Percentiles rank a stretch among this genome's conserved stretches.
These are phyloP conservation scores for Anisodus acutangulus DNA, from an alignment of 257 asterid species.

Conservation along the genomic window DNA sequence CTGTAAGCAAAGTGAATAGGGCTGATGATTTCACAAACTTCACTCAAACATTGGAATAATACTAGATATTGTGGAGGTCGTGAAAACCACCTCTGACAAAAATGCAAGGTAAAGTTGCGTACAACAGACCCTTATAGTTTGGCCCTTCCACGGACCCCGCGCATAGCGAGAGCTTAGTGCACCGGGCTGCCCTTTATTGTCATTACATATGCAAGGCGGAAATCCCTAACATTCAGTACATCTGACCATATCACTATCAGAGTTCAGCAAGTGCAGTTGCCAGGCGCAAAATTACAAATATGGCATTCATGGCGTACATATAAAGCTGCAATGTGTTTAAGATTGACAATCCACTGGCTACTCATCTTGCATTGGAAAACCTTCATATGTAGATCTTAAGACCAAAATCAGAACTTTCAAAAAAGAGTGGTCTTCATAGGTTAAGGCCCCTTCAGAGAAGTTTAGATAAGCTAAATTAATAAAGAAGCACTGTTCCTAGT, in stretches of 20 bases:
- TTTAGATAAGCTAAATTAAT: constrained; percentile 15
- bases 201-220: background rate
- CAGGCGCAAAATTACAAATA: background rate
- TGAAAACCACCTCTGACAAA: too few relatives aligned
- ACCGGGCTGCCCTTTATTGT: too few relatives aligned
- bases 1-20: background rate
- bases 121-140: too few relatives aligned
- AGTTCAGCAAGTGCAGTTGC: background rate
- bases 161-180: too few relatives aligned
- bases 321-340: constrained; percentile 19
- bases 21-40: background rate
- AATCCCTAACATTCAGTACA: background rate
- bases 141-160: too few relatives aligned
- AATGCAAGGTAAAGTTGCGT: too few relatives aligned
- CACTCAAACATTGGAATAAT: background rate
- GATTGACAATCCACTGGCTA: background rate
- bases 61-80: background rate
- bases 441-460: background rate
- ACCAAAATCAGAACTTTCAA: background rate
- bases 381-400: background rate
- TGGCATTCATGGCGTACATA: too few relatives aligned
- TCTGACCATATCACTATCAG: background rate
- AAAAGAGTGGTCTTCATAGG: background rate
- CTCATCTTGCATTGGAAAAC: background rate
- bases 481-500: constrained; percentile 14